Conservation (phyloP, 176 grass and related monocot genomes). For the Ananas comosus region DNA sequence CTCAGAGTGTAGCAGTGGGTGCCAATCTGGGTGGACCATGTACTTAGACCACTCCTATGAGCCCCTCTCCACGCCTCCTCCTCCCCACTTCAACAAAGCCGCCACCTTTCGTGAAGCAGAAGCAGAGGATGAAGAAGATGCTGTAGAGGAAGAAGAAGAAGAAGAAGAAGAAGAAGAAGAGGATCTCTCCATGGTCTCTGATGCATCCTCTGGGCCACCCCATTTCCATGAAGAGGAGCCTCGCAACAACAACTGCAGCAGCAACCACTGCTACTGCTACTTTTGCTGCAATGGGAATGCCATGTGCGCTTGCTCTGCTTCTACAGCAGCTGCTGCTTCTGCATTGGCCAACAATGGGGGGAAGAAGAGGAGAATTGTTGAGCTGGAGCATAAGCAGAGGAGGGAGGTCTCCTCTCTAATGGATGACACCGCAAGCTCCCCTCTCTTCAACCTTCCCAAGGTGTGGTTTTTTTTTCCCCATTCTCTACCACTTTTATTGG, state of each 20-base stretch:
- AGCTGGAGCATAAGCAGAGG: conserved; percentile 27
- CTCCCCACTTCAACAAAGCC: conserved; percentile 4
- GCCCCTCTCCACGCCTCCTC: neutral
- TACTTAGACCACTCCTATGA: conserved; percentile 63
- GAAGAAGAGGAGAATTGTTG: conserved; percentile 21
- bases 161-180: conserved; percentile 40
- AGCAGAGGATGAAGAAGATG: conserved; percentile 41
- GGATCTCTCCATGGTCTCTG: conserved; percentile 91
- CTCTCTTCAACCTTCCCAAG: conserved; percentile 39
- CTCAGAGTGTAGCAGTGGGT: conserved; percentile 93
- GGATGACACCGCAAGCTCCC: conserved; percentile 95
- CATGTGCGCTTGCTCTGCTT: too few species aligned
- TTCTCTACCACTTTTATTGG: neutral
- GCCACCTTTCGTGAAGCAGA: conserved; percentile 5
- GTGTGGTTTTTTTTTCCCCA: neutral
- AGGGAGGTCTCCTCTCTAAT: conserved; percentile 32
- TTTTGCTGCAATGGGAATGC: too few species aligned
- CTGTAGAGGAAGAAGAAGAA: conserved; percentile 11
- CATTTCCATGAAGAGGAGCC: conserved; percentile 37
- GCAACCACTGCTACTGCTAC: too few species aligned
- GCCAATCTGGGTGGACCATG: conserved; percentile 97
- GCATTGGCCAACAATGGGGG: conserved; percentile 14
- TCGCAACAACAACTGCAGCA: neutral
- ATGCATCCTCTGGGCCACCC: conserved; percentile 86
- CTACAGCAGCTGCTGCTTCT: neutral